Percentiles rank a stretch among this genome's conserved stretches.
These are phyloP conservation scores for Alternaria sp. DNA, from an alignment of 2,329 filamentous ascomycete genomes.

Conservation along the genomic window DNA sequence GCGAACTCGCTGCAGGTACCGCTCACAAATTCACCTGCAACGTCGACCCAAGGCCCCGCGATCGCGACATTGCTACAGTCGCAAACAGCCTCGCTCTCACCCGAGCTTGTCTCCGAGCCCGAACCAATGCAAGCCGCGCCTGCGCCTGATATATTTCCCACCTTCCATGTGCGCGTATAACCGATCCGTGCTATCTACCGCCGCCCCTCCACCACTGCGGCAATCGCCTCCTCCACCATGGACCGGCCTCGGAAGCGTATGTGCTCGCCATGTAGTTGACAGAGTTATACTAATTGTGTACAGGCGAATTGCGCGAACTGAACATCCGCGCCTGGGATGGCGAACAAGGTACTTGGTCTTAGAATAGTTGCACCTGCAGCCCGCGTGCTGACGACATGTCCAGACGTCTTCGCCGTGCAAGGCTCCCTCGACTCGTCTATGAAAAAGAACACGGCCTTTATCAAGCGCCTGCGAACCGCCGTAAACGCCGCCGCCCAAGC, in stretches of 20 bases:
- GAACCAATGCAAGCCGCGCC: constrained; percentile 44
- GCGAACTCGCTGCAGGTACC: constrained; percentile 32
- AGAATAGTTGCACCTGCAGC: constrained; percentile 9
- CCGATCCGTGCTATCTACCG: constrained; percentile 37
- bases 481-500: constrained; percentile 78
- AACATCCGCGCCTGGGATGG: constrained; percentile 90
- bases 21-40: constrained; percentile 21
- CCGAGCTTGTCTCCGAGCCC: constrained; percentile 30
- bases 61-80: constrained; percentile 19
- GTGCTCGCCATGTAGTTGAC: not conserved
- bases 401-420: constrained; percentile 79
- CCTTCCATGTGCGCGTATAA: constrained; percentile 47
- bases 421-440: constrained; percentile 88
- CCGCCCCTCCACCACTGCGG: constrained; percentile 45
- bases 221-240: constrained; percentile 48
- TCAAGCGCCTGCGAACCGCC: constrained; percentile 91
- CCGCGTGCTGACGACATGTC: constrained; percentile 24
- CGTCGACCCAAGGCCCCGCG: constrained; percentile 8
- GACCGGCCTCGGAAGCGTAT: constrained; percentile 59
- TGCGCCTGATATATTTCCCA: constrained; percentile 40
- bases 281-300: constrained; percentile 25
- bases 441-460: constrained; percentile 98
- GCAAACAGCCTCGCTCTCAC: constrained; percentile 24
- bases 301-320: constrained; percentile 88
- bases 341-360: constrained; percentile 70